Conservation (phyloP, 352 stramenopile species). For the Phytopythium sindhum region DNA sequence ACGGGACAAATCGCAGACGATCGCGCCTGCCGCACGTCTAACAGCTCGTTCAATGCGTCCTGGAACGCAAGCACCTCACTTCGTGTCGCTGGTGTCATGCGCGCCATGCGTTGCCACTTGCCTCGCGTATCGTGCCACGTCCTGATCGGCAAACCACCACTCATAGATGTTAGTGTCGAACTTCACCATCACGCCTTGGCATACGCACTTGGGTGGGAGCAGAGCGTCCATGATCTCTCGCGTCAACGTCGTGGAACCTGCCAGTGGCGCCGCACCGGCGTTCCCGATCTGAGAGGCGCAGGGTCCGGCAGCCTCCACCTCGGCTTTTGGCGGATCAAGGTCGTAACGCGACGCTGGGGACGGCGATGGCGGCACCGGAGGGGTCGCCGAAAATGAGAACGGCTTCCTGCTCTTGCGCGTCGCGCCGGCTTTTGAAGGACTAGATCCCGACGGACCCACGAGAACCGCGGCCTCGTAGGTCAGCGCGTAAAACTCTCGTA, state of each 20-base stretch:
- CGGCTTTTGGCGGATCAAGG: neutral
- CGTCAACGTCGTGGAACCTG: constrained; percentile 15
- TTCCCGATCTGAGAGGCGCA: constrained; percentile 9
- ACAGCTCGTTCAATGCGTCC: constrained; percentile 34
- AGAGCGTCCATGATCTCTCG: constrained; percentile 67
- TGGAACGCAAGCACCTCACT: constrained; percentile 46
- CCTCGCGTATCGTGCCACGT: constrained; percentile 46
- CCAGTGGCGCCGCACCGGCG: neutral
- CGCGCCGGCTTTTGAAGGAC: constrained; percentile 21
- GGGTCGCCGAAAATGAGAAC: constrained; percentile 7
- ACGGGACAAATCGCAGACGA: constrained; percentile 63
- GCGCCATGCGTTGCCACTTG: constrained; percentile 74
- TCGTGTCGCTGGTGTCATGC: constrained; percentile 35
- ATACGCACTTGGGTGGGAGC: constrained; percentile 59
- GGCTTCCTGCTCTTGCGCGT: neutral
- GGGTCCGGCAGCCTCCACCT: neutral
- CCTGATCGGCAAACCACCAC: constrained; percentile 21
- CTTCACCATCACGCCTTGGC: neutral
- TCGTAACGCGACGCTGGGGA: constrained; percentile 19
- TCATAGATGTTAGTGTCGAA: neutral
- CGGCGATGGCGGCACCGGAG: constrained; percentile 3
- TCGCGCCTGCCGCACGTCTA: constrained; percentile 51
- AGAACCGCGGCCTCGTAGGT: constrained; percentile 59
- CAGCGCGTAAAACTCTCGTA: constrained; percentile 60
- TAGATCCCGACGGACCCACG: constrained; percentile 24